These are phyloP conservation scores for Nakaseomyces glabratus DNA, from an alignment of 1,139 yeast genomes.

Conservation along the genomic window DNA sequence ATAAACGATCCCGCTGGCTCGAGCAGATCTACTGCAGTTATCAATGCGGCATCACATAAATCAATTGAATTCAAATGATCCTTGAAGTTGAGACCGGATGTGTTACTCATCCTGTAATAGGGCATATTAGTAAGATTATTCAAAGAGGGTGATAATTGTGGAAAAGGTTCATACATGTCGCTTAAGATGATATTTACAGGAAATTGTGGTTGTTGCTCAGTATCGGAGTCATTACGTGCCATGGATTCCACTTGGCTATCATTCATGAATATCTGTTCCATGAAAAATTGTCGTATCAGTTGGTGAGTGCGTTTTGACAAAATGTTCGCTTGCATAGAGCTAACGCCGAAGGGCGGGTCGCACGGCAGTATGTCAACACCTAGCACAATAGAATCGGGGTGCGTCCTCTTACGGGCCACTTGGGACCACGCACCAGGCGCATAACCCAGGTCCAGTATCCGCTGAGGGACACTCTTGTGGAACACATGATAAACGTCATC, in stretches of 20 bases:
- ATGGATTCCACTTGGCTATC: background rate
- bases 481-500: constrained; percentile 57
- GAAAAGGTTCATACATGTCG: constrained; percentile 76
- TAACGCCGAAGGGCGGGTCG: constrained; percentile 70
- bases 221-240: constrained; percentile 11
- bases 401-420: constrained; percentile 56
- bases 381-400: constrained; percentile 53
- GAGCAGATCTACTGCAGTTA: constrained; percentile 61
- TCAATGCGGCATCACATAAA: constrained; percentile 82
- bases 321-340: constrained; percentile 80
- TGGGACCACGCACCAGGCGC: constrained; percentile 97
- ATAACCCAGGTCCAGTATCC: constrained; percentile 81
- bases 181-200: constrained; percentile 68
- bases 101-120: constrained; percentile 65
- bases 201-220: constrained; percentile 11
- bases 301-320: constrained; percentile 58
- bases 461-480: constrained; percentile 34
- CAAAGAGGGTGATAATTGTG: constrained; percentile 56
- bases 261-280: constrained; percentile 34
- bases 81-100: constrained; percentile 51
- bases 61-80: constrained; percentile 58
- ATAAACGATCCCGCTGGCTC: constrained; percentile 64
- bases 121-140: constrained; percentile 73
- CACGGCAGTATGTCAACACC: constrained; percentile 82
- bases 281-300: constrained; percentile 48